A percentile compares a stretch with the other conserved stretches of the same genome.
These are phyloP conservation scores for Lentinula boryana DNA, from an alignment of 768 basidiomycete species.

Conservation along the genomic window DNA sequence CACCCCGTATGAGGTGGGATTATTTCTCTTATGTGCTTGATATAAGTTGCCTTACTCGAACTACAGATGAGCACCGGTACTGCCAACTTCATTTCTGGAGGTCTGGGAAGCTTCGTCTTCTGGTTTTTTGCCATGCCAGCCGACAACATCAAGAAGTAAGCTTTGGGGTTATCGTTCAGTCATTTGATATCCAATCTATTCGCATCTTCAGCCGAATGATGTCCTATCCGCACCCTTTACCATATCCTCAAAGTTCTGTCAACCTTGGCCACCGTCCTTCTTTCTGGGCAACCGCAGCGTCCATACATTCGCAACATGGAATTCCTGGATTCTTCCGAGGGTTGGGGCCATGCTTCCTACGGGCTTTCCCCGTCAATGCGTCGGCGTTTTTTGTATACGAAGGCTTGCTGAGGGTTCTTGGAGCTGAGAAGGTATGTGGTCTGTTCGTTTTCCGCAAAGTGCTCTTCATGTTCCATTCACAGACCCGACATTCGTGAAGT, in stretches of 20 bases:
- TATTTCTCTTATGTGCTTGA: neutral
- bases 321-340: constrained; percentile 58
- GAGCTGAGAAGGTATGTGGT: constrained; percentile 55
- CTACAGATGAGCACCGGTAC: constrained; percentile 51
- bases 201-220: constrained; percentile 51
- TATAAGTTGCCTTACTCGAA: neutral
- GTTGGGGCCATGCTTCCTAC: constrained; percentile 57
- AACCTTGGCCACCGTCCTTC: constrained; percentile 28
- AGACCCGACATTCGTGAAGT: constrained; percentile 36
- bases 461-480: constrained; percentile 8
- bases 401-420: constrained; percentile 57
- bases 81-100: constrained; percentile 63
- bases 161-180: constrained; percentile 9
- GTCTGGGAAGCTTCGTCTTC: constrained; percentile 54
- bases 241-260: constrained; percentile 28
- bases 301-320: constrained; percentile 50
- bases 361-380: constrained; percentile 77
- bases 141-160: constrained; percentile 81
- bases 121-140: constrained; percentile 69
- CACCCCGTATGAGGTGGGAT: neutral
- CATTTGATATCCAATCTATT: neutral
- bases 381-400: constrained; percentile 78
- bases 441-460: neutral
- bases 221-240: constrained; percentile 44
- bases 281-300: constrained; percentile 41